Evolutionary conservation across 2,329 filamentous ascomycete genomes (phyloP).

Genomic region (Basipetospora chlamydospora): DNA sequence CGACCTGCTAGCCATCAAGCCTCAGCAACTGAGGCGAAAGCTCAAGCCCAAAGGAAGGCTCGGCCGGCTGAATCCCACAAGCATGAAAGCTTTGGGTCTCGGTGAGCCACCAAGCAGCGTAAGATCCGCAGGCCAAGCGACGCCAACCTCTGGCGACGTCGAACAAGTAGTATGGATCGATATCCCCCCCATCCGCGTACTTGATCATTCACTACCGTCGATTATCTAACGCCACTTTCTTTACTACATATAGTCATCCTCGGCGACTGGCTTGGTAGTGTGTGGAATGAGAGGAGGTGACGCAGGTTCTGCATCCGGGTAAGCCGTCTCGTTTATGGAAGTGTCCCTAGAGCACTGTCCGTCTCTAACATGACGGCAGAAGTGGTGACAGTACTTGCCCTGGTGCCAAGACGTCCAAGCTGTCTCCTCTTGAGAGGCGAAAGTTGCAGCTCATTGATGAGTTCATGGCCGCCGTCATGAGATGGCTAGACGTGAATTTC

Average conservation of each 20-base stretch:
- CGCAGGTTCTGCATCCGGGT: not conserved
- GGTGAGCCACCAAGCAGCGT: not conserved
- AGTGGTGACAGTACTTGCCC: too few species aligned
- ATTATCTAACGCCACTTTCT: too few species aligned
- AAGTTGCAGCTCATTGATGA: constrained; percentile 8
- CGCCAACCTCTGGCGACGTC: constrained; percentile 1
- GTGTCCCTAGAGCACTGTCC: too few species aligned
- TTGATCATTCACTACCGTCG: not conserved
- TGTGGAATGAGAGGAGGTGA: not conserved
- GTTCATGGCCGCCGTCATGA: constrained; percentile 8
- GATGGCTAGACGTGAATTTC: constrained; percentile 8
- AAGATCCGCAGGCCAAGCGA: constrained; percentile 5
- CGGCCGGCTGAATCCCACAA: not conserved
- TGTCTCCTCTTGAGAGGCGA: constrained; percentile 1
- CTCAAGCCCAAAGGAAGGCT: constrained; percentile 1
- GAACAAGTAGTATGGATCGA: constrained; percentile 3
- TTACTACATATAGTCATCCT: constrained; percentile 4
- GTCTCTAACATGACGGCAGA: too few species aligned
- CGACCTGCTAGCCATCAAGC: not conserved
- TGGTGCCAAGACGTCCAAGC: not conserved
- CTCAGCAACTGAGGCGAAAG: constrained; percentile 1
- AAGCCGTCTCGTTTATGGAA: not conserved
- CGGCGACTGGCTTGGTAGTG: not conserved
- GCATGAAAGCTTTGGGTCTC: not conserved
- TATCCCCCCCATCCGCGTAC: too few species aligned